Percentiles rank a stretch among this genome's conserved stretches.
Evolutionary conservation across 2,329 filamentous ascomycete species (phyloP).

Genomic region (Leptodontidium sp.): DNA sequence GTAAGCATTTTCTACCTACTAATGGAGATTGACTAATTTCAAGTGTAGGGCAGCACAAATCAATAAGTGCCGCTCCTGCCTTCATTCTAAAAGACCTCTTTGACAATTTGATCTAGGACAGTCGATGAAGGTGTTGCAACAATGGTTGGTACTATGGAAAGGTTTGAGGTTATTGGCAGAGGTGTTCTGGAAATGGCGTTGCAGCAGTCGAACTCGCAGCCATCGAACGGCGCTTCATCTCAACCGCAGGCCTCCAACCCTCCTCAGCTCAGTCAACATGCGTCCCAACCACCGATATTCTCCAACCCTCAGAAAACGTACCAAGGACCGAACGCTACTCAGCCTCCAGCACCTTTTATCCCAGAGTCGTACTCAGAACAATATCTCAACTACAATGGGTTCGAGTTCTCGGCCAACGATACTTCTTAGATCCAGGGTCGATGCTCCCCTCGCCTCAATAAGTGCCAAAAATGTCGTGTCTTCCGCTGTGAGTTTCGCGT

Average conservation of each 20-base stretch:
- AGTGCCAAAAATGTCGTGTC: no score
- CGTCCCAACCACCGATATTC: slow-evolving; percentile 6
- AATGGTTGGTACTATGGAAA: slow-evolving; percentile 31
- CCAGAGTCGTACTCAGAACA: slow-evolving; percentile 25
- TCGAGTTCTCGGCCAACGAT: slow-evolving; percentile 28
- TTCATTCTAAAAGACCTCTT: slow-evolving; percentile 10
- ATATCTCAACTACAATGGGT: slow-evolving; percentile 25
- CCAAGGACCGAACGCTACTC: slow-evolving; percentile 24
- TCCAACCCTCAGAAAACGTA: slow-evolving; percentile 21
- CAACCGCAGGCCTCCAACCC: slow-evolving; percentile 28
- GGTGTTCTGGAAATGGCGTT: slow-evolving; percentile 29
- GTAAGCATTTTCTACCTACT: slow-evolving; percentile 24
- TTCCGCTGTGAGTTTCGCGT: no score
- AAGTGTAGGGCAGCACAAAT: slow-evolving; percentile 24
- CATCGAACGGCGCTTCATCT: slow-evolving; percentile 22
- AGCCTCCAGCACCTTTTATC: slow-evolving; percentile 20
- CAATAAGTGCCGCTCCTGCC: slow-evolving; percentile 14
- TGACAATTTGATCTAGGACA: slow-evolving; percentile 29
- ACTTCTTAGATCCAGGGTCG: slow-evolving; percentile 28
- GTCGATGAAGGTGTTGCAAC: slow-evolving; percentile 22
- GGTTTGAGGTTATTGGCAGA: slow-evolving; percentile 32
- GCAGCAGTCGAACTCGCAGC: slow-evolving; percentile 18
- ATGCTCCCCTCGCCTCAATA: slow-evolving; percentile 27
- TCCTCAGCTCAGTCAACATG: slow-evolving; percentile 12
- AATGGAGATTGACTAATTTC: slow-evolving; percentile 24